Percentiles rank a stretch among this genome's conserved stretches.
Evolutionary conservation across 2,329 filamentous ascomycete species (phyloP).

Genomic region (Ophiostoma pallidulum): DNA sequence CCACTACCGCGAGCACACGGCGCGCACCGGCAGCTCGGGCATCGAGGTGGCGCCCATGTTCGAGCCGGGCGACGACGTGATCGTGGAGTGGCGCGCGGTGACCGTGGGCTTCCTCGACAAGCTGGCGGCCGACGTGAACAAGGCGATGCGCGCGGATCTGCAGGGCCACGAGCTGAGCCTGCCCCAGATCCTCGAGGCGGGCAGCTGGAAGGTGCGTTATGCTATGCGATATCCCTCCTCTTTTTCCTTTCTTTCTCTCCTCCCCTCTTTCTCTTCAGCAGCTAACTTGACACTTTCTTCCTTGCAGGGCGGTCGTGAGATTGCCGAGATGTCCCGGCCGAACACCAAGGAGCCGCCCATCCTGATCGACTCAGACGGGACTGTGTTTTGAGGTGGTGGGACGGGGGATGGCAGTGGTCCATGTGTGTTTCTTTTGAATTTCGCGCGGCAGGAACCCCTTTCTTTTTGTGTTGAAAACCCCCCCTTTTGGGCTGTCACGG

Average conservation of each 20-base stretch:
- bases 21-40: slow-evolving; percentile 56
- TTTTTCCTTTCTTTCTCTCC: neutral
- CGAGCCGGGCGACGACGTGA: slow-evolving; percentile 48
- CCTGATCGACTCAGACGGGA: slow-evolving; percentile 91
- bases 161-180: slow-evolving; percentile 64
- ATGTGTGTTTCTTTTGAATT: neutral
- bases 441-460: no score
- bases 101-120: slow-evolving; percentile 52
- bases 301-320: slow-evolving; percentile 73
- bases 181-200: slow-evolving; percentile 87
- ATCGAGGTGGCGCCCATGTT: slow-evolving; percentile 50
- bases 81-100: slow-evolving; percentile 57
- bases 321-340: slow-evolving; percentile 88
- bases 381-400: slow-evolving; percentile 58
- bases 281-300: no score
- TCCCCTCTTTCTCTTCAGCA: neutral
- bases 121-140: slow-evolving; percentile 45
- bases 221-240: no score
- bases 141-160: slow-evolving; percentile 54
- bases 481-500: no score
- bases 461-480: no score
- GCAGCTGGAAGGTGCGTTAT: slow-evolving; percentile 86
- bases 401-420: no score
- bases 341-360: slow-evolving; percentile 97
- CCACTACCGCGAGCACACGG: slow-evolving; percentile 54